A percentile compares a stretch with the other conserved stretches of the same genome.
Conservation (phyloP, 1,139 yeast genomes). For the Geotrichum klebahnii region DNA sequence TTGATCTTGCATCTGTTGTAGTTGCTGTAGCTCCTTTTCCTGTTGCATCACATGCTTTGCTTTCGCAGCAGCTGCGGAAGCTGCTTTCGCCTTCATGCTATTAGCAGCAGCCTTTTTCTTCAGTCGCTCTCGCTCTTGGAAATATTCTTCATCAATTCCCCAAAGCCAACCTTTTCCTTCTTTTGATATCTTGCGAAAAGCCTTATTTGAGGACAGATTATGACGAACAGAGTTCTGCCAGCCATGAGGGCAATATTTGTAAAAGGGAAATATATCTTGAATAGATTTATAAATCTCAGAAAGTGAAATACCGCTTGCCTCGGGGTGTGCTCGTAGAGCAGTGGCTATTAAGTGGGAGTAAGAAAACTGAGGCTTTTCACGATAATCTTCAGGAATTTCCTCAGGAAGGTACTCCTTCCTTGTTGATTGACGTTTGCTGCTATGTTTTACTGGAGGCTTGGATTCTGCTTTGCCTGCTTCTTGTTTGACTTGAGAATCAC, state of each 20-base stretch:
- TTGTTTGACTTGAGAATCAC: not conserved
- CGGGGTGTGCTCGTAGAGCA: constrained; percentile 63
- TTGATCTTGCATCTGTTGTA: constrained; percentile 6
- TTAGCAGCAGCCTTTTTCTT: constrained; percentile 49
- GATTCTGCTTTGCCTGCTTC: not conserved
- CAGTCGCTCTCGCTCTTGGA: constrained; percentile 73
- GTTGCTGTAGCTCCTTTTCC: constrained; percentile 32
- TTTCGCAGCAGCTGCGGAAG: constrained; percentile 33
- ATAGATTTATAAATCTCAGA: constrained; percentile 84
- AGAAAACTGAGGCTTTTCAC: constrained; percentile 76
- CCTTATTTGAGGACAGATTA: constrained; percentile 77
- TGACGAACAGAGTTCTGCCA: constrained; percentile 96
- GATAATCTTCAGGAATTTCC: constrained; percentile 81
- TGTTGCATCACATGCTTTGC: constrained; percentile 30
- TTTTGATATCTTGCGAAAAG: constrained; percentile 70
- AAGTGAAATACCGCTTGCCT: constrained; percentile 70
- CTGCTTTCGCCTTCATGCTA: constrained; percentile 29
- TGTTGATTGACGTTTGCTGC: constrained; percentile 11
- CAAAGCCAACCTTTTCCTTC: constrained; percentile 90
- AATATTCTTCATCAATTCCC: constrained; percentile 82
- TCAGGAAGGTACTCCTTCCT: constrained; percentile 39
- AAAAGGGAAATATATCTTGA: constrained; percentile 83
- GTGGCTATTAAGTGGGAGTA: constrained; percentile 76
- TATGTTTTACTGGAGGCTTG: constrained; percentile 15
- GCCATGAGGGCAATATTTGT: constrained; percentile 89